Evolutionary conservation across 2,329 filamentous ascomycete species (phyloP).

Genomic region (Trichoderma asperellum): DNA sequence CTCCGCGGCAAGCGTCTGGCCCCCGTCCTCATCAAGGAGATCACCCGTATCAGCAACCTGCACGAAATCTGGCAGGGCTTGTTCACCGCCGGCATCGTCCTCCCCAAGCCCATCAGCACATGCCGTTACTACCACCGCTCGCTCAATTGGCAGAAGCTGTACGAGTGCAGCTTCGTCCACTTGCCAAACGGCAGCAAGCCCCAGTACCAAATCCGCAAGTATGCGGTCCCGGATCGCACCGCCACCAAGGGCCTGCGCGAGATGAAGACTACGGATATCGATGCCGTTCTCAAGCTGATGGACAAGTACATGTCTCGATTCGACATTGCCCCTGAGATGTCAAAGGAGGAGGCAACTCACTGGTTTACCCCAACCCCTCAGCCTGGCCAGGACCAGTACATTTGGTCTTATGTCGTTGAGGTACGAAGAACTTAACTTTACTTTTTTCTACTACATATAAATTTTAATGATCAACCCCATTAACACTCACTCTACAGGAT

Average conservation of each 20-base stretch:
- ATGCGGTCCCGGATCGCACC: slow-evolving; percentile 76
- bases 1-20: slow-evolving; percentile 89
- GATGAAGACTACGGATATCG: slow-evolving; percentile 79
- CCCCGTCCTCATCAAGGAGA: slow-evolving; percentile 95
- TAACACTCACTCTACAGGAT: slow-evolving; percentile 6
- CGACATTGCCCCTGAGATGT: slow-evolving; percentile 82
- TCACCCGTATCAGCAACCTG: slow-evolving; percentile 88
- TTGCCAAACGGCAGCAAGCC: slow-evolving; percentile 83
- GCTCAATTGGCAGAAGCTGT: slow-evolving; percentile 93
- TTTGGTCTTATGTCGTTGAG: slow-evolving; percentile 94
- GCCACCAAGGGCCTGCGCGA: slow-evolving; percentile 74
- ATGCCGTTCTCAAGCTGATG: slow-evolving; percentile 73
- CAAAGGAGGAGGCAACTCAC: slow-evolving; percentile 79
- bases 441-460: not conserved
- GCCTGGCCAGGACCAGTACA: slow-evolving; percentile 70
- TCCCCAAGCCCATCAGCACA: slow-evolving; percentile 89
- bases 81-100: slow-evolving; percentile 88
- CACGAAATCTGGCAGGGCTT: slow-evolving; percentile 91
- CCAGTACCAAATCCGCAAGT: slow-evolving; percentile 82
- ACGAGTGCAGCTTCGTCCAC: slow-evolving; percentile 91
- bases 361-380: slow-evolving; percentile 76
- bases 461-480: not conserved
- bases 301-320: slow-evolving; percentile 78
- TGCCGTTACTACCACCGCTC: slow-evolving; percentile 95
- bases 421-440: slow-evolving; percentile 44